Base-by-base conservation (phyloP, 306 rosid species). In the Castanopsis chinensis region DNA sequence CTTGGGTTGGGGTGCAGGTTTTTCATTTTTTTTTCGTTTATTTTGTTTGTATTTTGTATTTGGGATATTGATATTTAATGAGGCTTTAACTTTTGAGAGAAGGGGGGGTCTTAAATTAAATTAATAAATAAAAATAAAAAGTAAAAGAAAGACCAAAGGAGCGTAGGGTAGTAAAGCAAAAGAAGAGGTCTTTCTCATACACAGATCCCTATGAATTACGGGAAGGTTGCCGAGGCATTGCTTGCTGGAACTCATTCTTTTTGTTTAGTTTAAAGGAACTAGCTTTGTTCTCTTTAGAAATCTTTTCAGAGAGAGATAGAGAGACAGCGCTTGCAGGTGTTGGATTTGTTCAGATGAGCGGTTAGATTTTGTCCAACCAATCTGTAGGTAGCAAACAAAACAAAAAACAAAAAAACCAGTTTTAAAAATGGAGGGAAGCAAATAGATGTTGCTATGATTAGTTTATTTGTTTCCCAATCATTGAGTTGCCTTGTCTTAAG, bases 141-240 rank as follows among this genome's bases (percentile, higher is more conserved):
- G 87, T 59, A 86, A 86, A 75, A 75, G 79, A 69, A 69, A 74
- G 77, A 65, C 70, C 72, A 54, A 41, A 68, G 63, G 73, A 76
- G 83, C 75, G 90, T 67, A 78, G 71, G 77, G 55, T 76, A 88
- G 55, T 76, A 88, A 85, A 86, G 89, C 87, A 81, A 89, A 93
- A 91, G 87, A 60, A 60, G 73, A 88, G 84, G 92, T 87, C 92
- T 93, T 90, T 93, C 93, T 86, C 93, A 83, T 53, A 77, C 94
- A 93, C 94, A 73, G 93, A 93, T 93, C 93, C 98, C 90, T 83
- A 90, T 88, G 84, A 90, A 88, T 88, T 79, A 84, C 76, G 76
- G 81, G 86, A 84, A 85, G 76, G 84, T 84, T 84, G 69, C 90
- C 89, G 83, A 87, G 75, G 88, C 45, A 83, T 79, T 76, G 82